Evolutionary conservation across 2,329 filamentous ascomycete genomes (phyloP), one percentile per base, ranked within the genome.

Genomic region (Calycina marina): DNA sequence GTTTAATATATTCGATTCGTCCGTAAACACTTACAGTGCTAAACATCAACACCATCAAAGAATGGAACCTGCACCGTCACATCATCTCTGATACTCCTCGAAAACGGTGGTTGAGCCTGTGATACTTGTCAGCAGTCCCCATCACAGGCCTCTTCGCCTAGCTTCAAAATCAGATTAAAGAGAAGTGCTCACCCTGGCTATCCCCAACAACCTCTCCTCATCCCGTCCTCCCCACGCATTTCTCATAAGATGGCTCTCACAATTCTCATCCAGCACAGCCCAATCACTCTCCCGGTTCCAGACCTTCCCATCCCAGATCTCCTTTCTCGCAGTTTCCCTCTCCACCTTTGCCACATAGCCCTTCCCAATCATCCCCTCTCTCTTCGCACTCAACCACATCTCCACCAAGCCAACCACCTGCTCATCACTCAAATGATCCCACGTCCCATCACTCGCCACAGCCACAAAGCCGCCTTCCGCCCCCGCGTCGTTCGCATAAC

Each of bases 11-110:
- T n/a, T n/a, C n/a, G n/a, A n/a, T n/a, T n/a, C n/a, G n/a, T n/a
- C n/a, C n/a, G n/a, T n/a, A n/a, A n/a, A n/a, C n/a, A n/a, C n/a
- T n/a, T n/a, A n/a, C n/a, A n/a, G n/a, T n/a, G n/a, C n/a, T n/a
- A n/a, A n/a, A n/a, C n/a, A n/a, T n/a, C n/a, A n/a, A n/a, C n/a
- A n/a, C n/a, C n/a, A 22, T 79, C 62, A 42, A 84, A 84, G 60
- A 90, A 88, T 38, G 88, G 78, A 18, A 92, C 81, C 56, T 90
- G 79, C 11, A 90, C 77, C 0, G 83, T 90, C 34, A 88, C 63
- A 51, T 90, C 83, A 46, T 90, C 83, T 42, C 79, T 71, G 28
- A 56, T 50, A 29, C 51, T 48, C 40, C 82, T 63, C 24, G 76
- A 77, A 43, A 76, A 72, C 0, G 83, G 82, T 40, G 72, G 72